Evolutionary conservation across 73 alveolate species (phyloP), one percentile per base, ranked within the genome.

Genomic region (Paramecium sexaurelia): DNA sequence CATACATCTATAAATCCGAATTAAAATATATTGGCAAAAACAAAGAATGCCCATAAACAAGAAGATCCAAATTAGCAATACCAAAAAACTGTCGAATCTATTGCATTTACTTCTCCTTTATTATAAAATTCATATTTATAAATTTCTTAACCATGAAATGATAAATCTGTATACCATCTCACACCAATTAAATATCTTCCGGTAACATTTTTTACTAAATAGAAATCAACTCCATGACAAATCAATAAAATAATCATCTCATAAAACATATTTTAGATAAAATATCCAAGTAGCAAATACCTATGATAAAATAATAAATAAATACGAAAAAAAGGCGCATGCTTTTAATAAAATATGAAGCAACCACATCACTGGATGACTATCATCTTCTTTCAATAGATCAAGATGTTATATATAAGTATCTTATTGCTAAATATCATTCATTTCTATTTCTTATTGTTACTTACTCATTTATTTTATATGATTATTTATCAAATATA

Each of bases 141-240:
- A 24, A 78, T 43, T 22, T 41, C 90, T 33, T 78, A 26, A 22
- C 73, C 73, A 26, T 78, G 43, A 26, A 40, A 26, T 17, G 73
- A 24, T 29, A 78, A 39, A 78, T 78, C 90, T 41, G 90, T 29
- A 27, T 41, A 78, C 90, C 90, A 78, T 22, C 55, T 78, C 27
- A 78, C 43, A 41, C 90, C 90, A 78, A 78, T 39, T 24, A 78
- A 78, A 43, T 22, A 78, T 78, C 71, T 37, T 78, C 90, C 90
- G 45, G 90, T 78, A 22, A 78, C 71, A 78, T 78, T 78, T 78
- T 78, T 78, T 8, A 78, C 90, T 27, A 37, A 41, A 78, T 78
- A 78, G 41, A 78, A 78, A 22, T 78, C 90, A 22, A 78, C 15
- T 27, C 61, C 90, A 41, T 78, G 57, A 33, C 36, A 36, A 24